Evolutionary conservation across 352 stramenopile species (phyloP).

Genomic region (Phytophthora brassicae): DNA sequence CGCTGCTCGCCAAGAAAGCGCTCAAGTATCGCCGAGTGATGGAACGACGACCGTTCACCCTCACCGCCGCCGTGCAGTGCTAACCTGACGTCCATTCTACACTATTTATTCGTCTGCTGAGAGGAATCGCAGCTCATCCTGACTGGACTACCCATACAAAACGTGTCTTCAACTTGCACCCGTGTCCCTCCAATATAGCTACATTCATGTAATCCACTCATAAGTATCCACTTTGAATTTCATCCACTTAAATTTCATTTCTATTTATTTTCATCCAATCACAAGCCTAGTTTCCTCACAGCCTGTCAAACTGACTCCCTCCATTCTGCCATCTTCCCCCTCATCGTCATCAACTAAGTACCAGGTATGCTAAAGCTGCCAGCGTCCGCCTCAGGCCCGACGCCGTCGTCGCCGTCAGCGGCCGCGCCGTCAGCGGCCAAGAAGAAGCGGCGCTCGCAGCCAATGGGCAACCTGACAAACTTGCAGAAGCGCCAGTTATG

Average conservation of each 20-base stretch:
- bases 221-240: neutral
- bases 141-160: neutral
- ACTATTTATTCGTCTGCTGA: slow-evolving; percentile 3
- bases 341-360: slow-evolving; percentile 23
- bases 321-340: slow-evolving; percentile 24
- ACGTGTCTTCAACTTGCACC: neutral
- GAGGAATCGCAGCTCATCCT: neutral
- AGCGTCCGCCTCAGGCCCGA: neutral
- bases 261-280: neutral
- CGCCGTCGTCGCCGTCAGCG: slow-evolving; percentile 1
- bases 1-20: slow-evolving; percentile 45
- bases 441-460: slow-evolving; percentile 52
- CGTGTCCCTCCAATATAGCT: neutral
- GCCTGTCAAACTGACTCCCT: slow-evolving; percentile 41
- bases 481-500: slow-evolving; percentile 62
- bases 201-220: neutral
- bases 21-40: slow-evolving; percentile 52
- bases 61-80: neutral
- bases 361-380: slow-evolving; percentile 28
- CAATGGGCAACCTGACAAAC: slow-evolving; percentile 64
- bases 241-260: neutral
- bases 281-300: neutral
- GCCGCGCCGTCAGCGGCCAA: slow-evolving; percentile 15
- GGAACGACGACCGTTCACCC: slow-evolving; percentile 14
- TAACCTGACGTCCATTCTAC: neutral